Conservation (phyloP, 805 yeast genomes). For the Spathaspora girioi region DNA sequence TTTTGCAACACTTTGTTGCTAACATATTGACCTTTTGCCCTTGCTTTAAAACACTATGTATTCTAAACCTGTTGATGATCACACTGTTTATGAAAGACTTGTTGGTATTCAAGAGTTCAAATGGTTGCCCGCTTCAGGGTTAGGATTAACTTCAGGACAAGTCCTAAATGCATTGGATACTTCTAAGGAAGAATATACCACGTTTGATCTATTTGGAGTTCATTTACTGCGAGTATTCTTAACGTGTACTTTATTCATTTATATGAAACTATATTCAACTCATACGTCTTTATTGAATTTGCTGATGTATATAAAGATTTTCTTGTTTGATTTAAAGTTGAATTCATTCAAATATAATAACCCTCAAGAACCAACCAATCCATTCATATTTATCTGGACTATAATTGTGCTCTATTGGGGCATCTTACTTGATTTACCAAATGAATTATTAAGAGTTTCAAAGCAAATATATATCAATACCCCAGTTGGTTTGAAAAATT, state of each 20-base stretch:
- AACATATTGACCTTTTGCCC: neutral
- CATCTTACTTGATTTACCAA: neutral
- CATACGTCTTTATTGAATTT: neutral
- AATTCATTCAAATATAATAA: constrained; percentile 3
- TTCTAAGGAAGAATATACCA: constrained; percentile 11
- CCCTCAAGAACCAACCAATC: constrained; percentile 6
- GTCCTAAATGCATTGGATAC: constrained; percentile 12
- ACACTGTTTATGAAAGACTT: neutral
- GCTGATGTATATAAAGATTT: constrained; percentile 2
- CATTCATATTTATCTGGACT: neutral
- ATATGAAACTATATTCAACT: neutral
- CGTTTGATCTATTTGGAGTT: constrained; percentile 13
- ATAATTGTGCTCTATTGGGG: neutral
- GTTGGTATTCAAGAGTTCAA: constrained; percentile 5
- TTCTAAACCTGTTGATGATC: neutral
- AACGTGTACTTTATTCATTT: constrained; percentile 4
- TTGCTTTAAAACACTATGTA: neutral
- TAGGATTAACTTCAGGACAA: constrained; percentile 12
- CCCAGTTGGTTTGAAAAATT: constrained; percentile 8
- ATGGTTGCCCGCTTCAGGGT: constrained; percentile 8
- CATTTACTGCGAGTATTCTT: constrained; percentile 16
- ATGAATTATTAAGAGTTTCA: neutral
- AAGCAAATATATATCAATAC: neutral
- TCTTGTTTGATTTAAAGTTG: constrained; percentile 6
- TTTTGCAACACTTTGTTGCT: constrained; percentile 1